Evolutionary conservation across 2,329 filamentous ascomycete genomes (phyloP).

Genomic region (Teratosphaeria zuluensis): DNA sequence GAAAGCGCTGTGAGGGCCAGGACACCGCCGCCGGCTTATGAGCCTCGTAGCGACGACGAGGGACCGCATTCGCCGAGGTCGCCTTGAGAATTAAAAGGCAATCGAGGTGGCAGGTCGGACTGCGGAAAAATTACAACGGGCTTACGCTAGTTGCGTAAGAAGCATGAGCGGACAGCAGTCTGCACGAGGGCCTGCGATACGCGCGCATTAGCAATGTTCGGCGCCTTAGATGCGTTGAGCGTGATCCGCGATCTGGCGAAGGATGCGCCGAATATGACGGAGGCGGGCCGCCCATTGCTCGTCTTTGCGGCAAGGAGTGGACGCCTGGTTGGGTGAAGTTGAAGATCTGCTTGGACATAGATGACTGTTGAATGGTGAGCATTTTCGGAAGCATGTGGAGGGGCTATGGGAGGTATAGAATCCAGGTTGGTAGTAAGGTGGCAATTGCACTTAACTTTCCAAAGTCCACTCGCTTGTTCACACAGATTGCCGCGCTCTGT

Average conservation of each 20-base stretch:
- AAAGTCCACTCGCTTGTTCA: not conserved
- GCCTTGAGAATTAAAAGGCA: not conserved
- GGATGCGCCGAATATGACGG: too few relatives aligned
- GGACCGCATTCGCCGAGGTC: conserved; percentile 5
- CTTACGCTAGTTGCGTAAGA: not conserved
- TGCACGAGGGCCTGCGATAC: too few relatives aligned
- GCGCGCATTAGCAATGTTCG: too few relatives aligned
- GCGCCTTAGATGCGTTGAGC: too few relatives aligned
- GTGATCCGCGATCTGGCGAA: too few relatives aligned
- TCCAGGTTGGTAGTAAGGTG: not conserved
- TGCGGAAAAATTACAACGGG: not conserved
- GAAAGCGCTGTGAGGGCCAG: conserved; percentile 17
- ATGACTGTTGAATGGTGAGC: not conserved
- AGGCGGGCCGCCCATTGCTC: too few relatives aligned
- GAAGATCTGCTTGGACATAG: not conserved
- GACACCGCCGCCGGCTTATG: conserved; percentile 24
- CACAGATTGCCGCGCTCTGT: not conserved
- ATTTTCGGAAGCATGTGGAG: not conserved
- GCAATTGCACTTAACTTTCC: not conserved
- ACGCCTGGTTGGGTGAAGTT: not conserved
- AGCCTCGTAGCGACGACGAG: conserved; percentile 20
- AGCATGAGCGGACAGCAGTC: not conserved
- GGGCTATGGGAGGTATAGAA: not conserved
- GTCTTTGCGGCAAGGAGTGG: too few relatives aligned
- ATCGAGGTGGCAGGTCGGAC: not conserved